A percentile compares a stretch with the other conserved stretches of the same genome.
Conservation (phyloP, 1,284 basidiomycete species). For the Termitomyces sp. region DNA sequence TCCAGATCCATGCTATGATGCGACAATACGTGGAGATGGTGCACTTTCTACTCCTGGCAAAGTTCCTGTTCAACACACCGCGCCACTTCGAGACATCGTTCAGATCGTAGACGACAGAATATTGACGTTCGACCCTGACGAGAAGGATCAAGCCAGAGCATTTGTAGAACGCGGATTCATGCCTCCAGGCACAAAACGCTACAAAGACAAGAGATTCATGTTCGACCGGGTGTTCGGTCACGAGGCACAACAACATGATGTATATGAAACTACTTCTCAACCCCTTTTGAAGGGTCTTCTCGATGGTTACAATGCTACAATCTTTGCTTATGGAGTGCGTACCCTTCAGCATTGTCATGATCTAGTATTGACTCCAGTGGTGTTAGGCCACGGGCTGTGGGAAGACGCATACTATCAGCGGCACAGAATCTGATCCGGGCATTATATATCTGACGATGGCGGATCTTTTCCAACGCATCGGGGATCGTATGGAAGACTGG, state of each 20-base stretch:
- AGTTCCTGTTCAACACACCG: conserved; percentile 36
- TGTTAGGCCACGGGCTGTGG: conserved; percentile 92
- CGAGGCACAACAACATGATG: conserved; percentile 75
- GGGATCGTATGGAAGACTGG: conserved; percentile 77
- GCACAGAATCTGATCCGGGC: conserved; percentile 80
- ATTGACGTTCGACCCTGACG: conserved; percentile 93
- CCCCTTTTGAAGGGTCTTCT: conserved; percentile 80
- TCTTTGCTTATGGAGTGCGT: conserved; percentile 95
- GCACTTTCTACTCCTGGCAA: conserved; percentile 67
- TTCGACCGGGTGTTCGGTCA: conserved; percentile 90
- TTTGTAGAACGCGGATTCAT: conserved; percentile 78
- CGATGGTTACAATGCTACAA: conserved; percentile 94
- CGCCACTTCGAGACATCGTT: conserved; percentile 67
- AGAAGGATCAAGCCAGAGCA: conserved; percentile 70
- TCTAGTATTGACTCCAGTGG: conserved; percentile 14
- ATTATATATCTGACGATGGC: conserved; percentile 97
- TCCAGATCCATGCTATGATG: conserved; percentile 64
- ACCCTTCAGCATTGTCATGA: background rate
- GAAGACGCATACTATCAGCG: conserved; percentile 97
- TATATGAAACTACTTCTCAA: conserved; percentile 81
- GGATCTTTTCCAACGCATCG: conserved; percentile 87
- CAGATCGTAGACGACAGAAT: conserved; percentile 82
- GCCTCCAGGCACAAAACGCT: conserved; percentile 81
- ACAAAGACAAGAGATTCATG: conserved; percentile 93
- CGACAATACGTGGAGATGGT: conserved; percentile 74